Conservation (phyloP, 441 rosid species). For the Populus hybrid region DNA sequence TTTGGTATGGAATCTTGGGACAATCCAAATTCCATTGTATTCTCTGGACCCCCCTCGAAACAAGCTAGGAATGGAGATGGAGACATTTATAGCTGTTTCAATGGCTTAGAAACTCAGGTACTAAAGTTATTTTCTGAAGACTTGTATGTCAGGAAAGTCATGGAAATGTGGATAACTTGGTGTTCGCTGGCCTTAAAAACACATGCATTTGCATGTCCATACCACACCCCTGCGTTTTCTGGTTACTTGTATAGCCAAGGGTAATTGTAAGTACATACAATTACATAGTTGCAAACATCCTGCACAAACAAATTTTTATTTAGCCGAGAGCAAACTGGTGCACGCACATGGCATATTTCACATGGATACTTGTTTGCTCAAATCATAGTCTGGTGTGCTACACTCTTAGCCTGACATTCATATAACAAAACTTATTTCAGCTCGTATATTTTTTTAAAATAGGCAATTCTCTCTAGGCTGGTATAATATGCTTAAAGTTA, state of each 20-base stretch:
- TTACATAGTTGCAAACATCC: not conserved
- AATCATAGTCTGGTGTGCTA: not conserved
- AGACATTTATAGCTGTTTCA: constrained; percentile 47
- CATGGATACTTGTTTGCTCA: not conserved
- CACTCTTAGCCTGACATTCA: not conserved
- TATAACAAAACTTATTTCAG: not conserved
- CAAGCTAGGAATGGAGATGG: constrained; percentile 58
- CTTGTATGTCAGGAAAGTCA: not conserved
- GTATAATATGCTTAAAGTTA: not conserved
- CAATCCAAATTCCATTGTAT: constrained; percentile 62
- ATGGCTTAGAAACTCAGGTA: constrained; percentile 69
- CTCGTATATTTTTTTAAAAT: no score
- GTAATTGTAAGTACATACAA: not conserved
- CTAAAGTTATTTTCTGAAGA: constrained; percentile 1
- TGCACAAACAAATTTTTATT: not conserved
- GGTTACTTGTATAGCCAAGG: not conserved
- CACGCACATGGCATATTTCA: not conserved
- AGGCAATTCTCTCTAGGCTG: not conserved
- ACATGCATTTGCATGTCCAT: not conserved
- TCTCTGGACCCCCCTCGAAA: constrained; percentile 66
- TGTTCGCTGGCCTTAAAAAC: not conserved
- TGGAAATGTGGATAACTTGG: not conserved
- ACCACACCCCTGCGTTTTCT: not conserved
- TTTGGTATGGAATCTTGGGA: constrained; percentile 91
- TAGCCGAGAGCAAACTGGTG: not conserved